Evolutionary conservation across 23 red algal genomes (phyloP), one percentile per base, ranked within the genome.

Genomic region (Gracilaria gracilis): DNA sequence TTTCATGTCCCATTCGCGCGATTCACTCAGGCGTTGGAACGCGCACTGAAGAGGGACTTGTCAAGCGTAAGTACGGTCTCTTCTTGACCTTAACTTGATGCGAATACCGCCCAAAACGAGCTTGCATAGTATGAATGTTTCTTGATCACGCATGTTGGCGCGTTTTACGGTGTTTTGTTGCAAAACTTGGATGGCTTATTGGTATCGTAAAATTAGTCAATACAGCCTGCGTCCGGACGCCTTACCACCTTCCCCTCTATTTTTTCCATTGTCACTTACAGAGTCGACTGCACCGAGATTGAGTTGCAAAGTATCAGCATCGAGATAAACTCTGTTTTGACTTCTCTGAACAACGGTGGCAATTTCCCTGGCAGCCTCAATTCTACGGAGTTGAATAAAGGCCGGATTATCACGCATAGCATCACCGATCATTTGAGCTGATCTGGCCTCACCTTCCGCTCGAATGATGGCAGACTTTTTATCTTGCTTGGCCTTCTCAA

Each of bases 331-430:
- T 17, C 89, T 50, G 58, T 96, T 96, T 61, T 86, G 69, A 51
- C 79, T 87, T 36, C 88, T 74, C 59, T 85, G 81, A 19, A 99
- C 82, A 9, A 94, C 95, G 35, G 79, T 75, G 14, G 97, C 94
- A 64, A 99, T 99, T 27, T 99, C 97, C 57, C 92, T 48, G 4
- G 97, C 97, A 11, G 97, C 97, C 80, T 99, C 97, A 76, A 99
- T 99, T 42, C 94, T 77, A 7, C 97, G 73, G 50, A 99, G 87
- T 69, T 94, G 94, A 51, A 99, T 96, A 42, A 99, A 89, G 75
- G 94, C 97, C 37, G 85, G 74, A 76, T 93, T 93, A 36, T 95
- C 88, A 21, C 72, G 76, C 84, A 99, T 92, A 16, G 97, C 94
- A 35, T 91, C 78, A 20, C 89, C 87, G 50, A 99, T 94, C 90